These are phyloP conservation scores for Fraxinus dipetala DNA, from an alignment of 305 asterid genomes.

Conservation along the genomic window DNA sequence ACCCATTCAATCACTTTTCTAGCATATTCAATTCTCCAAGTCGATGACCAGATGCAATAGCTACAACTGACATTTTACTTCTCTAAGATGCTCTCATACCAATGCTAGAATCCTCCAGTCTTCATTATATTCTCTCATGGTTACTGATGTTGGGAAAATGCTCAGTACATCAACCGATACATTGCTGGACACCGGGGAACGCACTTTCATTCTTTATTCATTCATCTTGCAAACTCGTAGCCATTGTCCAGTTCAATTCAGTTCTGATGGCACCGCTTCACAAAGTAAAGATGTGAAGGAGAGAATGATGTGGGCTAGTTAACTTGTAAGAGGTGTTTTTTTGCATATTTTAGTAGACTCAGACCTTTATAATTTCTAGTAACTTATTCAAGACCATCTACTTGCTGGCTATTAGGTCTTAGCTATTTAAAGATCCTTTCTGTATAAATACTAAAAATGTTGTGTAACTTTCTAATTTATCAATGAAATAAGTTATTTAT, in stretches of 20 bases:
- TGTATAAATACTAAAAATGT: conserved; percentile 1
- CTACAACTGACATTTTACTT: conserved; percentile 32
- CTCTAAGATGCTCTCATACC: conserved; percentile 18
- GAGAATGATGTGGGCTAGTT: conserved; percentile 37
- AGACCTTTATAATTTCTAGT: conserved; percentile 14
- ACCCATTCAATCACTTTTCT: conserved; percentile 55
- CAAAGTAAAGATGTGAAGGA: conserved; percentile 33
- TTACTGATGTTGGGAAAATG: not conserved
- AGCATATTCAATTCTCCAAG: conserved; percentile 30
- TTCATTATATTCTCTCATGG: not conserved
- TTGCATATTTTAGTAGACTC: conserved; percentile 17
- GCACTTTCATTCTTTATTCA: conserved; percentile 45
- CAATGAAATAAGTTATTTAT: conserved; percentile 16
- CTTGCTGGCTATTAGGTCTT: conserved; percentile 36
- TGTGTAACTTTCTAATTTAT: conserved; percentile 11
- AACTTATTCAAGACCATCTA: conserved; percentile 38
- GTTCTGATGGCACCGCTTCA: conserved; percentile 35
- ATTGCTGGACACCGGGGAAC: conserved; percentile 27
- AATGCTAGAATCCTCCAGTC: not conserved
- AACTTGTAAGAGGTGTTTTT: not conserved
- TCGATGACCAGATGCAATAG: conserved; percentile 25
- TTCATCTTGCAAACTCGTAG: conserved; percentile 35
- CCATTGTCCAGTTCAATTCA: conserved; percentile 40
- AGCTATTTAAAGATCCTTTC: not conserved
- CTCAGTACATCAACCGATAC: conserved; percentile 16